Evolutionary conservation across 169 alveolate genomes (phyloP), one percentile per base, ranked within the genome.

Genomic region (Miamiensis avidus): DNA sequence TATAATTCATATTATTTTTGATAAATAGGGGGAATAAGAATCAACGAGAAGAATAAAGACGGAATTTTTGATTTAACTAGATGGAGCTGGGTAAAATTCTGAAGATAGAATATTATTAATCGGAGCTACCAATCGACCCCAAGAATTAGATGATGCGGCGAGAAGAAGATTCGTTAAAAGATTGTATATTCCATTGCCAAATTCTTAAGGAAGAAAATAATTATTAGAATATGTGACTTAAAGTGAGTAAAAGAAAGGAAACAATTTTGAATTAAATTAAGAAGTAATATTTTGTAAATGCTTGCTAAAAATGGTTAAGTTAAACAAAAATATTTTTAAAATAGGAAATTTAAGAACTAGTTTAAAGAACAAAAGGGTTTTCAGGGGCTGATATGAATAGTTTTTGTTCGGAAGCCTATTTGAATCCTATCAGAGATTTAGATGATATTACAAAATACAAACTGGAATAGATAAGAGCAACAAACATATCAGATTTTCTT

Each of bases 101-200:
- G 91, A 86, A 73, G 96, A 92, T 6, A 87, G 94, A 81, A 86
- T 94, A 65, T 87, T 94, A 77, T 87, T 94, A 0, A 92, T 94
- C 4, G 97, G 96, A 4, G 97, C 97, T n/a, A 95, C 98, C 32
- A 95, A 93, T 84, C 87, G 98, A 76, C 99, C 99, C 16, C 93
- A 95, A 74, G 98, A 95, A 88, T 88, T 97, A 16, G 98, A 97
- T 89, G 98, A 95, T 82, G 98, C 98, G 31, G 95, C 92, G 31
- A 90, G 93, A 69, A 93, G 98, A 91, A 94, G 98, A 89, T 92
- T 96, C 33, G 94, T 93, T 34, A 96, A 96, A 83, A 93, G 96
- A 83, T 88, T 96, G 65, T 95, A 93, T 76, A 93, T 93, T 49
- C 96, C 97, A 11, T 76, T 94, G 28, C 96, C 96, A 30, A 91